phyloP scores from a whole-genome alignment of 2,329 filamentous ascomycete genomes.

The Cytospora leucostoma region DNA sequence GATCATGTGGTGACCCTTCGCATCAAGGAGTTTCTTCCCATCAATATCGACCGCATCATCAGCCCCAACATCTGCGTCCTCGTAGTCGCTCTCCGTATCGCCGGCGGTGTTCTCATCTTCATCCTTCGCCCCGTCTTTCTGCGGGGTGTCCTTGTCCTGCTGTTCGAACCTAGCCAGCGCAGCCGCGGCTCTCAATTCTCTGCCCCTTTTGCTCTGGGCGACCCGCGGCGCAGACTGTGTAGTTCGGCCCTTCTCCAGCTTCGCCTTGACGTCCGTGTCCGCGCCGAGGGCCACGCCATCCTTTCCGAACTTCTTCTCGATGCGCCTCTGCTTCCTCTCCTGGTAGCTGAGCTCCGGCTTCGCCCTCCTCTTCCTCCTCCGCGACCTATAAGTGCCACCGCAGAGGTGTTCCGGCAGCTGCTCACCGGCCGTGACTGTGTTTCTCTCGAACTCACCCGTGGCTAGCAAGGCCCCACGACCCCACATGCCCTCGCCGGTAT shows the following conservation, averaged over 20 bases:
- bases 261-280: conserved; percentile 65
- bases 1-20: conserved; percentile 67
- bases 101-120: conserved; percentile 41
- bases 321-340: conserved; percentile 71
- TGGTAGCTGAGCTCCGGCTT: conserved; percentile 63
- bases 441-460: conserved; percentile 60
- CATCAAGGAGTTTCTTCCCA: conserved; percentile 65
- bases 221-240: conserved; percentile 69
- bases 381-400: conserved; percentile 73
- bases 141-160: conserved; percentile 53
- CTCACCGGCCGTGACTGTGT: conserved; percentile 55
- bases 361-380: conserved; percentile 53
- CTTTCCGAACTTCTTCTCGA: conserved; percentile 74
- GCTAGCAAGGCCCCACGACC: conserved; percentile 66
- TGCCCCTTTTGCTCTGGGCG: conserved; percentile 70
- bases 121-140: conserved; percentile 35
- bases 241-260: conserved; percentile 67
- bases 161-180: conserved; percentile 72
- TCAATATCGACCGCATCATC: conserved; percentile 65
- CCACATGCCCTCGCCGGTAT: conserved; percentile 84
- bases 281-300: conserved; percentile 70
- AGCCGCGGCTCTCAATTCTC: conserved; percentile 75
- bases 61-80: conserved; percentile 42
- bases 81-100: conserved; percentile 47
- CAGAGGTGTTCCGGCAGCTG: conserved; percentile 71